These are phyloP conservation scores for Pezicula radicicola DNA, from an alignment of 2,329 filamentous ascomycete species.

Conservation along the genomic window DNA sequence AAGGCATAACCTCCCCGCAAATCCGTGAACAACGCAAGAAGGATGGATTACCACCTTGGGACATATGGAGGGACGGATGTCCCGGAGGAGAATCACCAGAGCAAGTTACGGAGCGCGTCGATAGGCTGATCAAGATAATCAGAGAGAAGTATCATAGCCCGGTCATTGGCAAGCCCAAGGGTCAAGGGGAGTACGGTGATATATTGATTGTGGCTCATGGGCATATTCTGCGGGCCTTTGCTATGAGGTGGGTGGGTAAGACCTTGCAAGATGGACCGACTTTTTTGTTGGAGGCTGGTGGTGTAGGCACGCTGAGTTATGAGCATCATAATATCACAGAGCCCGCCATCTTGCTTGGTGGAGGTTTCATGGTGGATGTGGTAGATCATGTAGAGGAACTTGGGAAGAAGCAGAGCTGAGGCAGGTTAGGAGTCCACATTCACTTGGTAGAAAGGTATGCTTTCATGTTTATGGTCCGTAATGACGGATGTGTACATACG, in stretches of 20 bases:
- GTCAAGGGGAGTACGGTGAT: constrained; percentile 42
- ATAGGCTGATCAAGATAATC: constrained; percentile 74
- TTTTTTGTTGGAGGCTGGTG: constrained; percentile 85
- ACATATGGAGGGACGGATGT: constrained; percentile 89
- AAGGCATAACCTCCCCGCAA: constrained; percentile 71
- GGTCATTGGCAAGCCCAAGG: constrained; percentile 52
- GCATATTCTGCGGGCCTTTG: constrained; percentile 84
- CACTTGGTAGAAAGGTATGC: too few relatives aligned
- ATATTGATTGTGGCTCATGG: constrained; percentile 84
- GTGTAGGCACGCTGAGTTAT: constrained; percentile 78
- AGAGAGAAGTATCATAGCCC: constrained; percentile 57
- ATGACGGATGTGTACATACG: too few relatives aligned
- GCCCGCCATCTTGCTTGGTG: constrained; percentile 75
- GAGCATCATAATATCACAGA: constrained; percentile 77
- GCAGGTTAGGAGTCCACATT: too few relatives aligned
- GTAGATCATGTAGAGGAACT: constrained; percentile 7
- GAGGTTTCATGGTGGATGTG: constrained; percentile 42
- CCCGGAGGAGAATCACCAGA: constrained; percentile 70
- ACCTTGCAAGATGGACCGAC: constrained; percentile 68
- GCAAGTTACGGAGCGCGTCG: constrained; percentile 70
- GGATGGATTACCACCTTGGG: constrained; percentile 62
- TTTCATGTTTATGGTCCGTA: too few relatives aligned
- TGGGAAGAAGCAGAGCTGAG: background rate
- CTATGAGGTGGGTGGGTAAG: constrained; percentile 80
- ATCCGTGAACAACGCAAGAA: constrained; percentile 58